A percentile compares a stretch with the other conserved stretches of the same genome.
Conservation (phyloP, 495 filamentous ascomycete genomes). For the Tirmania nivea region DNA sequence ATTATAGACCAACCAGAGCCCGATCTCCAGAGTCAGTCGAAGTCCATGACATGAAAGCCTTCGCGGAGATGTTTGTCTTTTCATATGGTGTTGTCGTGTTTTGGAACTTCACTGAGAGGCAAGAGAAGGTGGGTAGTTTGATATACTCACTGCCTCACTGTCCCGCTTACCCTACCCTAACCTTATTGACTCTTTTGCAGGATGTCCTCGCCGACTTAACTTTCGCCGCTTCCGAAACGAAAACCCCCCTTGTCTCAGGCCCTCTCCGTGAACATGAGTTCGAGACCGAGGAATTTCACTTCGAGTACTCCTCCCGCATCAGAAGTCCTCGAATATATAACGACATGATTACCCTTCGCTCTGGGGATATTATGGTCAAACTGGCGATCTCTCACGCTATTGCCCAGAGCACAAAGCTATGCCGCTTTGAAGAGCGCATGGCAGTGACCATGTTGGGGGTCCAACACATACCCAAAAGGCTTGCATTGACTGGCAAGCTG, state of each 20-base stretch:
- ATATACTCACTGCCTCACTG: not conserved
- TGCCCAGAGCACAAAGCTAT: conserved; percentile 89
- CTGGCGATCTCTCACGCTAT: conserved; percentile 93
- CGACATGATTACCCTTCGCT: conserved; percentile 94
- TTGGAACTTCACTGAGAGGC: conserved; percentile 90
- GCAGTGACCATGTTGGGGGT: conserved; percentile 79
- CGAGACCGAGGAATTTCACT: conserved; percentile 97
- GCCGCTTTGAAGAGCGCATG: conserved; percentile 95
- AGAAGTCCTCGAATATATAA: conserved; percentile 78
- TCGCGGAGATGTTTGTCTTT: conserved; percentile 96
- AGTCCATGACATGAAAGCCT: conserved; percentile 23
- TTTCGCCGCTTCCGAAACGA: conserved; percentile 43
- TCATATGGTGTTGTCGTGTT: conserved; percentile 95
- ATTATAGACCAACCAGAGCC: conserved; percentile 15
- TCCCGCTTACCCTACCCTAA: too few species aligned
- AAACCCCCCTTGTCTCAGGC: conserved; percentile 18
- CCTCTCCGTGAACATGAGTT: conserved; percentile 47
- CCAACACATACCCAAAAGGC: conserved; percentile 67
- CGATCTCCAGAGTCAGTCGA: conserved; percentile 4
- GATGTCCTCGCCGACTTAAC: conserved; percentile 89
- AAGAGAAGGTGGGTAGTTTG: conserved; percentile 42
- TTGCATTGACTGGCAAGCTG: conserved; percentile 73
- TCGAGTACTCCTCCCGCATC: conserved; percentile 76
- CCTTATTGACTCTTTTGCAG: conserved; percentile 1
- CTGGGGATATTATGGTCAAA: conserved; percentile 97